Conservation (phyloP, 495 filamentous ascomycete genomes). For the Tricharina praecox region DNA sequence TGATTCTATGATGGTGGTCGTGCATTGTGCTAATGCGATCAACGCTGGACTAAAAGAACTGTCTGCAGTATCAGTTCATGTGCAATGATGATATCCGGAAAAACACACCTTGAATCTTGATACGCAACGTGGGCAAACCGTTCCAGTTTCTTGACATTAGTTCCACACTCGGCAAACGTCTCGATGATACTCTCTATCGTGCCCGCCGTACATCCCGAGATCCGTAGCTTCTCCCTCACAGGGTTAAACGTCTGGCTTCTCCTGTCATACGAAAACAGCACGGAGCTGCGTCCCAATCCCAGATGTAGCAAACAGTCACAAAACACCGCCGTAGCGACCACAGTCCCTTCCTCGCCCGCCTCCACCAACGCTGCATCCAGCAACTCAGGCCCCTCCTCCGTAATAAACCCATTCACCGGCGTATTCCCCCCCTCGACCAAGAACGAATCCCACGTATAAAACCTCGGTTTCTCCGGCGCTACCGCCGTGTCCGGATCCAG, state of each 20-base stretch:
- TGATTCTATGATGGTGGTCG: conserved; percentile 38
- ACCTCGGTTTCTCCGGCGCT: conserved; percentile 28
- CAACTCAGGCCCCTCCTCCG: conserved; percentile 52
- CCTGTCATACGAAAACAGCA: conserved; percentile 55
- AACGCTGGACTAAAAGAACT: conserved; percentile 32
- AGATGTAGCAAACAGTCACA: conserved; percentile 46
- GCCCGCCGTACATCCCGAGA: conserved; percentile 50
- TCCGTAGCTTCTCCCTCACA: conserved; percentile 36
- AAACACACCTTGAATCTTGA: conserved; percentile 16
- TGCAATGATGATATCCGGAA: too few species aligned
- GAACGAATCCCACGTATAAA: conserved; percentile 61
- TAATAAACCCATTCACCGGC: conserved; percentile 47
- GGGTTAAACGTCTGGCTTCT: conserved; percentile 41
- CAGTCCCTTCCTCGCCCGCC: conserved; percentile 10
- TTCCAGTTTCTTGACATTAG: conserved; percentile 36
- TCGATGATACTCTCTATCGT: conserved; percentile 40
- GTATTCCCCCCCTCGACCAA: conserved; percentile 28
- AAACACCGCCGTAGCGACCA: conserved; percentile 21
- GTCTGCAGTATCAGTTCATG: too few species aligned
- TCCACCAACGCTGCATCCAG: conserved; percentile 51
- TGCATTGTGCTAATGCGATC: conserved; percentile 45
- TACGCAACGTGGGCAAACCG: conserved; percentile 35
- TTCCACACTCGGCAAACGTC: conserved; percentile 43
- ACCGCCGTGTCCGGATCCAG: conserved; percentile 25
- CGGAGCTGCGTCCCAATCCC: conserved; percentile 63